Base-by-base conservation (phyloP, 2,329 filamentous ascomycete species). In the Talaromyces rugulosus region DNA sequence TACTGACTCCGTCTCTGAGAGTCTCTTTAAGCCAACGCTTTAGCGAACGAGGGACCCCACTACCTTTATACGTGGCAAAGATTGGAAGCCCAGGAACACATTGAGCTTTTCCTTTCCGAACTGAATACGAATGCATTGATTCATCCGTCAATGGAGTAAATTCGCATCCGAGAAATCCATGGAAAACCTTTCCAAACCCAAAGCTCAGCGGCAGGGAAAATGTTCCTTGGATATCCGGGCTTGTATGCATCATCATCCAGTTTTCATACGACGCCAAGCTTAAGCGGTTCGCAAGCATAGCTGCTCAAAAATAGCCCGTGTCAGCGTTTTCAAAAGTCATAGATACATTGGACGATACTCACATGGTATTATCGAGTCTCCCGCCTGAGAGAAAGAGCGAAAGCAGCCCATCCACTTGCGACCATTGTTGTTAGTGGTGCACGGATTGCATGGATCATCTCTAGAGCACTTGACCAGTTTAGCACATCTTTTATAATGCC, bases 391-490 rank as follows among this genome's bases (percentile, higher is more conserved):
- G n/a, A 63, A 60, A 34, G 31, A 56, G 23, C 62, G 62, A 5
- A 57, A n/a, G 31, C 62, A 64, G 4, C 44, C 56, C 11, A 18
- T 36, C 62, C 62, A 64, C 42, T 56, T 61, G n/a, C 62, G 59
- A 34, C 52, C 33, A 9, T 47, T 6, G n/a, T 31, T 14, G 27
- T 14, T 52, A 11, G 7, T 16, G n/a, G n/a, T 23, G 7, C 50
- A 52, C 28, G 9, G 14, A 31, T 6, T 1, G 50, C 50, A 52
- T 52, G 50, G 50, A 23, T 28, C 27, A 28, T 18, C 4, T 16
- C 3, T 16, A 6, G 50, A 52, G 27, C 50, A 52, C 50, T 52
- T 52, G 23, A 14, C 9, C 14, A 5, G 40, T 23, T 12, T 30
- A 11, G 1, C 1, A 27, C 55, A 61, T 18, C 14, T 59, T 14